Evolutionary conservation across 371 early-diverging fungal species (phyloP), one percentile per base, ranked within the genome.

Genomic region (Lichtheimia hyalospora): DNA sequence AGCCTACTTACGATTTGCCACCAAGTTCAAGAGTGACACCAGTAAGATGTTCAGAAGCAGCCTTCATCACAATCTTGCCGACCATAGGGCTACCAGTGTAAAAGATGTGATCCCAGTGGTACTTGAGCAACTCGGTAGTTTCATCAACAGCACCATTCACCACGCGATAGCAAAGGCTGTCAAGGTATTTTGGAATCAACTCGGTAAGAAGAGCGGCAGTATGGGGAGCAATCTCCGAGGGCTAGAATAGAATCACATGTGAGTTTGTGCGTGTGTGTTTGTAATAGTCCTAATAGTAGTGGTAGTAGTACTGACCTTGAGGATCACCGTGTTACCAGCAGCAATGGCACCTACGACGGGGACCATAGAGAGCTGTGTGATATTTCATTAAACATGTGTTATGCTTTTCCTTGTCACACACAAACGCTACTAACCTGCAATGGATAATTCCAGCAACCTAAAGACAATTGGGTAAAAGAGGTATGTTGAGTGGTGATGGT

Each of bases 61-160:
- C 92, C 39, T 61, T 64, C 81, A 89, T 88, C 28, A 94, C 82
- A 39, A 95, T 82, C 66, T 84, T 86, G 57, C 88, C 97, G 7
- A 96, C 94, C 5, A 54, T 27, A 23, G 84, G 81, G 64, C 83
- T 89, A 60, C 96, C 96, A 12, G 96, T 96, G 71, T 92, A 96
- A 51, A 92, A 90, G 72, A 92, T 93, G 66, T 92, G 90, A 69
- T 95, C 92, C 61, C 88, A 93, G 61, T 74, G 71, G 56, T 86
- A 65, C 49, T 78, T 77, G 27, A 97, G 79, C 63, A 97, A 70
- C 34, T 60, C 74, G 0, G 93, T 90, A 5, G 95, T 87, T 74
- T 94, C 90, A 8, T 82, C 79, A 2, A 88, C 86, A 39, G 76
- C 92, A 43, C 97, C 97, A 67, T 89, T 89, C 42, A 96, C 85